These are phyloP conservation scores for Suillus cothurnatus DNA, from an alignment of 768 basidiomycete species.

Conservation along the genomic window DNA sequence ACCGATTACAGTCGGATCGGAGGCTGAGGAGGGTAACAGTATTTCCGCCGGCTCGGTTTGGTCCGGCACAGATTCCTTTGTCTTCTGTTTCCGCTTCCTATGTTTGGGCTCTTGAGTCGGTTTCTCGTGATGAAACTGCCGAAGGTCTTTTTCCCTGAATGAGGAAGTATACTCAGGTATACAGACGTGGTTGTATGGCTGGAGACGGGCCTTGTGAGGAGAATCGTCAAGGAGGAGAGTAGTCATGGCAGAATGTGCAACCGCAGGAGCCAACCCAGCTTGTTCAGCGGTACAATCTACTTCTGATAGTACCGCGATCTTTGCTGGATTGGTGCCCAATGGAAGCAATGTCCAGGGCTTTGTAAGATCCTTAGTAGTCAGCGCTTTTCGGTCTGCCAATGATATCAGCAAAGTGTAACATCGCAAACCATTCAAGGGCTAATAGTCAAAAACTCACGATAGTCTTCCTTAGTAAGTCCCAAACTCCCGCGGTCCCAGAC, in stretches of 20 bases:
- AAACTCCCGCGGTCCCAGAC: constrained; percentile 83
- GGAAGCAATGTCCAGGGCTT: constrained; percentile 63
- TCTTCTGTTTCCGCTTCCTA: constrained; percentile 9
- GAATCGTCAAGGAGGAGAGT: constrained; percentile 58
- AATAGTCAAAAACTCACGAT: constrained; percentile 54
- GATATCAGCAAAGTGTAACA: constrained; percentile 7
- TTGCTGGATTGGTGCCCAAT: constrained; percentile 12
- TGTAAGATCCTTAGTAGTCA: constrained; percentile 75
- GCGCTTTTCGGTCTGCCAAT: constrained; percentile 20
- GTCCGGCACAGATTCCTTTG: constrained; percentile 1
- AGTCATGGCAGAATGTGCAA: constrained; percentile 44
- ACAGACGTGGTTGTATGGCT: constrained; percentile 84
- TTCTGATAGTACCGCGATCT: not conserved
- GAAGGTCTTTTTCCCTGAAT: constrained; percentile 44
- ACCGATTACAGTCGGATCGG: constrained; percentile 5
- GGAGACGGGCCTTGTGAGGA: constrained; percentile 56
- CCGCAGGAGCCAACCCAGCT: not conserved
- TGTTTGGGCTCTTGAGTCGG: constrained; percentile 13
- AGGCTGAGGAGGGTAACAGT: constrained; percentile 3
- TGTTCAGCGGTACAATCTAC: not conserved
- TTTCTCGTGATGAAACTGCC: constrained; percentile 22
- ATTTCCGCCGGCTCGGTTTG: constrained; percentile 7
- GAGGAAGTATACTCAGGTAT: constrained; percentile 64
- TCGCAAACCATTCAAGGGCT: not conserved
- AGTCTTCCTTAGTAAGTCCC: constrained; percentile 61